Percentiles rank a stretch among this genome's conserved stretches.
Evolutionary conservation across 257 asterid species (phyloP).

Genomic region (Perilla frutescens): DNA sequence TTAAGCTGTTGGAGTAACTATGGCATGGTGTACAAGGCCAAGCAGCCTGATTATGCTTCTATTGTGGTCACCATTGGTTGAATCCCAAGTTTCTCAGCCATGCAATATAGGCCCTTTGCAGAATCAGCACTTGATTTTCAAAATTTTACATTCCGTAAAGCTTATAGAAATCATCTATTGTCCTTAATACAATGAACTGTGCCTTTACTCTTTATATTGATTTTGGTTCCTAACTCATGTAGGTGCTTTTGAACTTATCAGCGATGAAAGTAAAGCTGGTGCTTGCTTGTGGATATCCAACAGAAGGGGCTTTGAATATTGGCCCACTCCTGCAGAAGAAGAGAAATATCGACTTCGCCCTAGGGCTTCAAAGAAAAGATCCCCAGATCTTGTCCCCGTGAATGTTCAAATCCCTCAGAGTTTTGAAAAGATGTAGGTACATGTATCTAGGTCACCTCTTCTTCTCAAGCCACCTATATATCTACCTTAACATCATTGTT

Average conservation of each 20-base stretch:
- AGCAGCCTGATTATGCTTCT: conserved; percentile 21
- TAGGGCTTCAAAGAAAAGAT: conserved; percentile 46
- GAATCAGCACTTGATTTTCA: conserved; percentile 19
- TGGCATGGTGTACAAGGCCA: conserved; percentile 1
- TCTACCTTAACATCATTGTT: conserved; percentile 34
- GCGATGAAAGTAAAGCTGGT: conserved; percentile 89
- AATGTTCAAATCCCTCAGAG: conserved; percentile 70
- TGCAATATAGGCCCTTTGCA: conserved; percentile 27
- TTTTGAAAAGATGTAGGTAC: conserved; percentile 83
- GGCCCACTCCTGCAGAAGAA: conserved; percentile 93
- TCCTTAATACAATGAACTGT: conserved; percentile 23
- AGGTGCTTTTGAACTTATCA: conserved; percentile 91
- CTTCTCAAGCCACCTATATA: conserved; percentile 26
- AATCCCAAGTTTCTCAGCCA: neutral
- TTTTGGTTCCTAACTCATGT: conserved; percentile 33
- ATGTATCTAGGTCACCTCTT: conserved; percentile 5
- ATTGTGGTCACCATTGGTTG: neutral
- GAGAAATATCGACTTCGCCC: conserved; percentile 60
- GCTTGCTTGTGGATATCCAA: conserved; percentile 89
- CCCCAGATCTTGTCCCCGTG: conserved; percentile 50
- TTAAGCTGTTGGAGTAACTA: conserved; percentile 22
- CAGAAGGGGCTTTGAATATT: conserved; percentile 86
- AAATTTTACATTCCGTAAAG: neutral
- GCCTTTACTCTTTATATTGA: conserved; percentile 23
- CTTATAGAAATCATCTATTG: conserved; percentile 3